phyloP scores from a whole-genome alignment of 2,329 filamentous ascomycete species.

The Ophiosphaerella narmari region DNA sequence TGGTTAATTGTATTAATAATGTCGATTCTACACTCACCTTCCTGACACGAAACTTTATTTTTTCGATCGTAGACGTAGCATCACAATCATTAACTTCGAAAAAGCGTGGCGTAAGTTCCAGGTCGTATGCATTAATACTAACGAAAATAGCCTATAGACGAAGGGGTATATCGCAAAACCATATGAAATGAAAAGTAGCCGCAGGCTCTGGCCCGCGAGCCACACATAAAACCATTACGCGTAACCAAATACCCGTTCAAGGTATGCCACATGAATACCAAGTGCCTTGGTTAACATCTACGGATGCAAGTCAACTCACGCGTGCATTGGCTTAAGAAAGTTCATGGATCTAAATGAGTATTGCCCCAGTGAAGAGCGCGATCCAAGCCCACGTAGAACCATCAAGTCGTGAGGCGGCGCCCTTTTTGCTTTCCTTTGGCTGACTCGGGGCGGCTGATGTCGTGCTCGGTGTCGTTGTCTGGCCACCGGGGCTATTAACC shows the following conservation, averaged over 20 bases:
- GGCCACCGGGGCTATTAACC: constrained; percentile 60
- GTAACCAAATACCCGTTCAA: not conserved
- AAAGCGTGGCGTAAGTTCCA: too few species aligned
- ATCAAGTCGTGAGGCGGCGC: constrained; percentile 10
- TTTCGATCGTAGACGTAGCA: too few species aligned
- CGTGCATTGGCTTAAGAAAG: too few species aligned
- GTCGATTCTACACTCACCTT: too few species aligned
- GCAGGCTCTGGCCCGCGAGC: not conserved
- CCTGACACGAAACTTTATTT: too few species aligned
- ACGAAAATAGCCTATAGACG: not conserved
- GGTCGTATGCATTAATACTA: not conserved
- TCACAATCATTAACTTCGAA: too few species aligned
- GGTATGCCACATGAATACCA: not conserved
- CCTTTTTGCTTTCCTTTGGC: constrained; percentile 23
- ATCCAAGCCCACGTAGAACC: not conserved
- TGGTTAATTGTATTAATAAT: too few species aligned
- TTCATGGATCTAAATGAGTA: not conserved
- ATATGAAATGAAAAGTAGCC: constrained; percentile 13
- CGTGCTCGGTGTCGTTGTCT: constrained; percentile 29
- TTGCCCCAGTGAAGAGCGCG: not conserved
- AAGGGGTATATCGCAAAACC: constrained; percentile 19
- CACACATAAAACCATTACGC: constrained; percentile 10
- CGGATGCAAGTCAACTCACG: not conserved
- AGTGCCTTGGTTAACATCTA: not conserved
- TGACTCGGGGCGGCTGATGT: constrained; percentile 8